These are phyloP conservation scores for Planoprotostelium fungivorum DNA, from an alignment of 78 protist genomes.

Conservation along the genomic window DNA sequence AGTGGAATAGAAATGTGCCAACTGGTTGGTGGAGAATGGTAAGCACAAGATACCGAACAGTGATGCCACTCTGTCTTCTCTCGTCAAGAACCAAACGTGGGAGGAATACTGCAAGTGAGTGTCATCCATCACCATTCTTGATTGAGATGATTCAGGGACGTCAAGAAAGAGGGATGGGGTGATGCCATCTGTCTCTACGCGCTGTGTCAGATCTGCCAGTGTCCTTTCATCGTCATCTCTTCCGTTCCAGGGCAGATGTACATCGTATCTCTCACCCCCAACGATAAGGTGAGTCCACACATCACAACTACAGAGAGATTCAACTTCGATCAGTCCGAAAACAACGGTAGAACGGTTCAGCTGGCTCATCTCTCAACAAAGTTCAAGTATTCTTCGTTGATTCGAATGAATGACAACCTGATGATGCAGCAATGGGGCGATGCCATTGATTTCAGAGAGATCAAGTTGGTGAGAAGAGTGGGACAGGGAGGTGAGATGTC, in stretches of 20 bases:
- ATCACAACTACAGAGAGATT: no score
- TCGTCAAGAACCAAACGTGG: background rate
- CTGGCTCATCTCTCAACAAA: background rate
- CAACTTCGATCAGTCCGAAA: background rate
- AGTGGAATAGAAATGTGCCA: background rate
- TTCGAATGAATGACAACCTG: background rate
- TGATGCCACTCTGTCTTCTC: background rate
- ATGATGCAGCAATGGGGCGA: background rate
- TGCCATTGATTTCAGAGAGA: background rate
- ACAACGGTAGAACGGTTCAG: background rate
- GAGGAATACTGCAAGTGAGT: background rate
- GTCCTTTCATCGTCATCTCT: background rate
- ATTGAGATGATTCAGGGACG: background rate
- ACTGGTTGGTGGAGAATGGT: background rate
- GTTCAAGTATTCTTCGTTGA: background rate
- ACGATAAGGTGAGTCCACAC: background rate
- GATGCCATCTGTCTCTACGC: background rate
- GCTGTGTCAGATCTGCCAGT: background rate
- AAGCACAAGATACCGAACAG: background rate
- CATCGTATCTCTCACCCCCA: background rate
- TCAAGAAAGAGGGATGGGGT: background rate
- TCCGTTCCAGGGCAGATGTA: background rate
- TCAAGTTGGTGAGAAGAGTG: background rate
- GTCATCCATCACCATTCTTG: background rate
- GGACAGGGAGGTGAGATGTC: constrained; percentile 3